Evolutionary conservation across 805 yeast genomes (phyloP).

Genomic region (Candida ponderosae): DNA sequence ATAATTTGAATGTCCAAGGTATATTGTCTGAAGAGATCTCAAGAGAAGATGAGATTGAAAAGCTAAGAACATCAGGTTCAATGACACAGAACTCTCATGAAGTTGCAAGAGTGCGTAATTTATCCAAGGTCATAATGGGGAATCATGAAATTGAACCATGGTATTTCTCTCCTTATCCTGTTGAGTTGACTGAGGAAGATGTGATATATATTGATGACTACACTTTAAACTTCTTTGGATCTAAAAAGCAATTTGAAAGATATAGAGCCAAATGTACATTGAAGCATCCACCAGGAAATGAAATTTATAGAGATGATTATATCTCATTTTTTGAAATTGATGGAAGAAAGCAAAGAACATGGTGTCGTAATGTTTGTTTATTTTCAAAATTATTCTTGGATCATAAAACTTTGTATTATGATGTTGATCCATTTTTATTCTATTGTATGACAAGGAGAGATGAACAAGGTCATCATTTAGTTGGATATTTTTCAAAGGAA

Average conservation of each 20-base stretch:
- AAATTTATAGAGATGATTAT: constrained; percentile 70
- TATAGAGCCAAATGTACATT: constrained; percentile 71
- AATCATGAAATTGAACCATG: constrained; percentile 91
- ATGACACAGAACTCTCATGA: constrained; percentile 89
- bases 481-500: constrained; percentile 93
- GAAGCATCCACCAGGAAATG: constrained; percentile 83
- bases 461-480: constrained; percentile 56
- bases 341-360: constrained; percentile 73
- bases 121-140: constrained; percentile 75
- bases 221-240: constrained; percentile 73
- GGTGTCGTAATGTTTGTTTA: constrained; percentile 85
- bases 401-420: constrained; percentile 87
- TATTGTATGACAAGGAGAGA: constrained; percentile 75
- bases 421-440: constrained; percentile 91
- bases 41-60: constrained; percentile 88
- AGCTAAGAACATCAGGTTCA: constrained; percentile 89
- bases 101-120: constrained; percentile 84
- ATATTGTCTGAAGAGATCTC: constrained; percentile 60
- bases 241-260: constrained; percentile 57
- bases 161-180: constrained; percentile 92
- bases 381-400: constrained; percentile 84
- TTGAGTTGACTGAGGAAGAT: constrained; percentile 58
- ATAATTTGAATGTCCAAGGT: constrained; percentile 80
- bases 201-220: constrained; percentile 73
- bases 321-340: constrained; percentile 85